Conservation (phyloP, 768 basidiomycete genomes). For the Chalciporus sphaerocephalus region DNA sequence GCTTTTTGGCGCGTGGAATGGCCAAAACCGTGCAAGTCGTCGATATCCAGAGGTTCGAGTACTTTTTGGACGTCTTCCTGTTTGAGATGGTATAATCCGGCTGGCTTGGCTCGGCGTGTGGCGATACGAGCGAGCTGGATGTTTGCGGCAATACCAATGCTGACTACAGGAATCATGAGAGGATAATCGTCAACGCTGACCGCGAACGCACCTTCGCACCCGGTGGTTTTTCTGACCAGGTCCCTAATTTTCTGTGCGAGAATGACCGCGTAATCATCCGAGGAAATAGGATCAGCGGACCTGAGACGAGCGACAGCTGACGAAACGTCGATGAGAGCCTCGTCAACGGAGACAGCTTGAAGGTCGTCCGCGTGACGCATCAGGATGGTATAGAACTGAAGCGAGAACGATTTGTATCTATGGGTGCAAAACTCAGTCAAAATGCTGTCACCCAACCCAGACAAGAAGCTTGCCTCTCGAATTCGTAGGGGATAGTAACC, state of each 20-base stretch:
- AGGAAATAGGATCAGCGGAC: constrained; percentile 21
- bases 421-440: background rate
- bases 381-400: constrained; percentile 89
- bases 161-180: constrained; percentile 48
- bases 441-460: background rate
- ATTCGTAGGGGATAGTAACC: constrained; percentile 88
- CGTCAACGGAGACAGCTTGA: constrained; percentile 94
- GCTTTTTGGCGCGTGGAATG: constrained; percentile 73
- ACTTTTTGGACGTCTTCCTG: constrained; percentile 48
- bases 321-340: constrained; percentile 89
- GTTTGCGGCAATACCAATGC: constrained; percentile 89
- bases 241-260: constrained; percentile 79
- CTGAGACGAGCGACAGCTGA: constrained; percentile 43
- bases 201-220: constrained; percentile 64
- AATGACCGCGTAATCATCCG: constrained; percentile 61
- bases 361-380: constrained; percentile 88
- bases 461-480: constrained; percentile 56
- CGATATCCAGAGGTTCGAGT: constrained; percentile 66
- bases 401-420: constrained; percentile 80
- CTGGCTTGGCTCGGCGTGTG: constrained; percentile 88
- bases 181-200: background rate
- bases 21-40: constrained; percentile 86
- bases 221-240: constrained; percentile 72
- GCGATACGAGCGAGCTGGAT: constrained; percentile 91
- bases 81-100: constrained; percentile 73